phyloP scores from a whole-genome alignment of 1,284 basidiomycete genomes.

The Polyporus tsugae region DNA sequence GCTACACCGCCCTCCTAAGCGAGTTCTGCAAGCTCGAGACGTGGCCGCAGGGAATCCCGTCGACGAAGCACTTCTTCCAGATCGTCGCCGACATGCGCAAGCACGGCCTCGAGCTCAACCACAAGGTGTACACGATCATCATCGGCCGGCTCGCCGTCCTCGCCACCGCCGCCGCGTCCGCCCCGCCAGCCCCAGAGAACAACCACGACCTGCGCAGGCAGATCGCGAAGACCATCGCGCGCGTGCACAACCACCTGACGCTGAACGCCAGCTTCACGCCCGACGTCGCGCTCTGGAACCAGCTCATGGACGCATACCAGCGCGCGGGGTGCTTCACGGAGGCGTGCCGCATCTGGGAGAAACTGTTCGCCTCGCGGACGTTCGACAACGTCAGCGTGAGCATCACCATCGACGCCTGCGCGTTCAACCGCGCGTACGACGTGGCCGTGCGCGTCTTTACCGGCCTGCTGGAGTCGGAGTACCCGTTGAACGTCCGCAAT shows the following conservation, averaged over 20 bases:
- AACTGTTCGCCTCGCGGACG: constrained; percentile 65
- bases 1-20: constrained; percentile 68
- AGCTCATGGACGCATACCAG: constrained; percentile 92
- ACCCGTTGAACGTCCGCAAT: constrained; percentile 65
- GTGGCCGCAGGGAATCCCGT: constrained; percentile 38
- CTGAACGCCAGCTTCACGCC: constrained; percentile 81
- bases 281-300: constrained; percentile 83
- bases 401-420: constrained; percentile 88
- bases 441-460: constrained; percentile 62
- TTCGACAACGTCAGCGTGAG: constrained; percentile 76
- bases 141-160: constrained; percentile 63
- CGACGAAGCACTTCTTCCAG: constrained; percentile 68
- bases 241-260: constrained; percentile 81
- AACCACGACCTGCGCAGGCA: constrained; percentile 41
- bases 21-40: constrained; percentile 64
- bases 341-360: constrained; percentile 85
- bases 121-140: constrained; percentile 77
- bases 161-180: constrained; percentile 43
- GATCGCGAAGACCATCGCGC: constrained; percentile 62
- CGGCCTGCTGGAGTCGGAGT: constrained; percentile 59
- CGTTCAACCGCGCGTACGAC: constrained; percentile 59
- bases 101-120: constrained; percentile 64
- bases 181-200: constrained; percentile 31
- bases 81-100: constrained; percentile 88
- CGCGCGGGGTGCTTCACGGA: constrained; percentile 74